These are phyloP conservation scores for Globisporangium carolinianum DNA, from an alignment of 352 stramenopile genomes.

Conservation along the genomic window DNA sequence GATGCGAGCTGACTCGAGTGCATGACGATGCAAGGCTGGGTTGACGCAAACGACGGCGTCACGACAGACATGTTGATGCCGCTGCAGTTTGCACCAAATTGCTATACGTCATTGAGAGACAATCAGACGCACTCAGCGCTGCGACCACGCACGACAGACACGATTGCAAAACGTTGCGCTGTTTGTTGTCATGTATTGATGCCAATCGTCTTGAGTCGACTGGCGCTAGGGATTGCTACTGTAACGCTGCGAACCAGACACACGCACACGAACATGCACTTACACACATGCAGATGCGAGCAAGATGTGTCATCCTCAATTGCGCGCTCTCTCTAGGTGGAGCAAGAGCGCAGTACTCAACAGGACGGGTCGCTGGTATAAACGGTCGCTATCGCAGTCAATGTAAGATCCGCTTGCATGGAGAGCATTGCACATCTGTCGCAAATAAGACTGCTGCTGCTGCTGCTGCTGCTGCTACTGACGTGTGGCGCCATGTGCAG, in stretches of 20 bases:
- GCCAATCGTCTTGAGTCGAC: neutral
- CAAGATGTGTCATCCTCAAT: constrained; percentile 65
- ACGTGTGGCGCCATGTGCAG: constrained; percentile 4
- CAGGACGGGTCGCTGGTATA: constrained; percentile 75
- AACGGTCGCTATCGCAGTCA: constrained; percentile 80
- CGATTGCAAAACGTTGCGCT: too few relatives aligned
- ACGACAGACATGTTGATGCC: too few relatives aligned
- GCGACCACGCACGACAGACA: too few relatives aligned
- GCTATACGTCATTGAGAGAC: too few relatives aligned
- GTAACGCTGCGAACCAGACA: too few relatives aligned
- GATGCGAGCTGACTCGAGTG: too few relatives aligned
- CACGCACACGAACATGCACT: neutral
- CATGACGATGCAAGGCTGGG: too few relatives aligned
- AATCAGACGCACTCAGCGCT: too few relatives aligned
- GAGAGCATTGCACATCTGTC: constrained; percentile 58
- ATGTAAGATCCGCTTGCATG: constrained; percentile 79
- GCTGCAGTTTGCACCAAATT: too few relatives aligned
- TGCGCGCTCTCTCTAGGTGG: constrained; percentile 56
- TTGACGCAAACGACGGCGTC: too few relatives aligned
- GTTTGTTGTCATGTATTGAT: too few relatives aligned
- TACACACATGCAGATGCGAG: neutral
- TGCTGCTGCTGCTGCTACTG: constrained; percentile 21
- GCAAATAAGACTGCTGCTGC: constrained; percentile 72
- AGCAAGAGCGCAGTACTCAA: constrained; percentile 79
- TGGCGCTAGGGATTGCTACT: too few relatives aligned